These are phyloP conservation scores for Colletotrichum abscissum DNA, from an alignment of 2,329 filamentous ascomycete genomes.

Conservation along the genomic window DNA sequence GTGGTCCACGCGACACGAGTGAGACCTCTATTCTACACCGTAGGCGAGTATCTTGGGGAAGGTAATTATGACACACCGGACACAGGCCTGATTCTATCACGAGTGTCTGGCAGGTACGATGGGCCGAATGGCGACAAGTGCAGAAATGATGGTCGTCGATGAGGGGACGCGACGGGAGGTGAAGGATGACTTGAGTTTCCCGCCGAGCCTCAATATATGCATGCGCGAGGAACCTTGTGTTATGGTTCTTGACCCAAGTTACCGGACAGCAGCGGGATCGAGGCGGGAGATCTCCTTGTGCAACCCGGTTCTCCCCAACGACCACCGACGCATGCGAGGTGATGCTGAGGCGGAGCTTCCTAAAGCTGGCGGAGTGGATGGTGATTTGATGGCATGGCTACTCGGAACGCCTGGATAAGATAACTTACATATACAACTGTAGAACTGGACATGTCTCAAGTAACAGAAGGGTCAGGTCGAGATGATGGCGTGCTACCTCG, in stretches of 20 bases:
- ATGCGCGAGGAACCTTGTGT: not conserved
- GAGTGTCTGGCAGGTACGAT: not conserved
- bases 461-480: not conserved
- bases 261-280: not conserved
- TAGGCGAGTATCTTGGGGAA: not conserved
- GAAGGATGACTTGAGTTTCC: not conserved
- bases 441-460: too few relatives aligned
- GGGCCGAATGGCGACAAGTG: not conserved
- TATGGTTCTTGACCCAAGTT: not conserved
- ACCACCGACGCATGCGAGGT: not conserved
- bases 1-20: not conserved
- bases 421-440: not conserved
- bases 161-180: not conserved
- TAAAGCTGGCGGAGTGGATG: not conserved
- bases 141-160: not conserved
- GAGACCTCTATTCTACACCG: not conserved
- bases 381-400: not conserved
- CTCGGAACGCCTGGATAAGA: not conserved
- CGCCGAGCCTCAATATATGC: not conserved
- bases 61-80: not conserved
- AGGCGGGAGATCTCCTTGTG: not conserved
- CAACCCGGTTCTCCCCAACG: not conserved
- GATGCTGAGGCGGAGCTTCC: not conserved
- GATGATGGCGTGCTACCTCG: not conserved
- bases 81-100: accelerated